Evolutionary conservation across 441 rosid species (phyloP), one percentile per base, ranked within the genome.

Genomic region (Aleurites moluccanus): DNA sequence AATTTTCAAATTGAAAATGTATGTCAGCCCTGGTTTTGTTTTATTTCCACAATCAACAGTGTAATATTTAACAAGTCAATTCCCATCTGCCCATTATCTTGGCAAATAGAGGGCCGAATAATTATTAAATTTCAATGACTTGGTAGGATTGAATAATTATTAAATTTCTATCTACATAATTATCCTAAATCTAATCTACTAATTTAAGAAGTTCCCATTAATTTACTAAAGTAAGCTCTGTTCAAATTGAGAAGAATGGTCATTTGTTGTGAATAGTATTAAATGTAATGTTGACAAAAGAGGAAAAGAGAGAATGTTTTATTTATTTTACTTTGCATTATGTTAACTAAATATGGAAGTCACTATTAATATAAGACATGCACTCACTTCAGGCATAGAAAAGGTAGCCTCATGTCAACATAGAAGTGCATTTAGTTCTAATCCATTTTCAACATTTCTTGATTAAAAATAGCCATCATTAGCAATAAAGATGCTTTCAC

Each of bases 221-320:
- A 52, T 52, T 35, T 64, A 14, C 35, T 16, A 25, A n/a, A 66
- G 16, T 42, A 49, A 64, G 21, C 21, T 45, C 27, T 35, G 28
- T 52, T 52, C 63, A 16, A 21, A 30, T 20, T 21, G 47, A 61
- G n/a, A 33, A 73, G n/a, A 49, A 33, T 14, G 49, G 18, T 21
- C n/a, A 49, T 53, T 23, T 52, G 6, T 42, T 23, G 18, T 21
- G 52, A 27, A 66, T 50, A 44, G 27, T 55, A 65, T 38, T 13
- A 66, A 6, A 73, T 50, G n/a, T n/a, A 68, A 60, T 23, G 44
- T 60, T 47, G 67, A 67, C 14, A 25, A 47, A 49, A 60, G 73
- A 14, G 52, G 49, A n/a, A 57, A 57, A 53, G 10, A 28, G 35
- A 40, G 16, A 15, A 2, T 4, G 2, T 42, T 56, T 15, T 10